Evolutionary conservation across 441 rosid genomes (phyloP), one percentile per base, ranked within the genome.

Genomic region (Flueggea neowawraea): DNA sequence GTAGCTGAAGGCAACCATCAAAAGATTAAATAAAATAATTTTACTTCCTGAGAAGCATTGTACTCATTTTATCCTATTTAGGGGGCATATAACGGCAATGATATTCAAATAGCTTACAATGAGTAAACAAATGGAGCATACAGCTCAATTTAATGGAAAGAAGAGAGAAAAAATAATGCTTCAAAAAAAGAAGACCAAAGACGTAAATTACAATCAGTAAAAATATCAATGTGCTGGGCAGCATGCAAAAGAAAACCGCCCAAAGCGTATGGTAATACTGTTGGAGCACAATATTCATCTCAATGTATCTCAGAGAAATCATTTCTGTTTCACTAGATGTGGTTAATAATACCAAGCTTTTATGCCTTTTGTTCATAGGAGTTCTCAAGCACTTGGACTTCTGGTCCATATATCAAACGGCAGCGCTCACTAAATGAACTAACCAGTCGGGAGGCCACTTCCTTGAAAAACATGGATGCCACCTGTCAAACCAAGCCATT

Each of bases 391-490:
- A 91, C 75, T 56, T 52, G 79, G 56, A 84, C 80, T 51, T 83
- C 97, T 28, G 82, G 96, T 44, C 98, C 96, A 66, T 84, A 87
- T 56, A 89, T 82, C 81, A 89, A 66, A 15, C 73, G 67, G 76
- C 98, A 94, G 44, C 91, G 84, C 22, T 89, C 91, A 36, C 69
- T 76, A 67, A 94, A 83, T 31, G 85, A 90, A 58, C 97, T 84
- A 43, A 94, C 86, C 65, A 90, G 67, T 75, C 82, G 79, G 36
- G 93, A 77, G 49, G 81, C 85, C 33, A 89, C 95, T 78, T 94
- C 95, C 78, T 83, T 90, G 49, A 90, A 84, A 65, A 94, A 91
- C 95, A 91, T 62, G 6, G 94, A 83, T 52, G 97, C 95, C 54
- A 80, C 94, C 92, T 89, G 81, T 31, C 49, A 58, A 53, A 9